Evolutionary conservation across 2,329 filamentous ascomycete genomes (phyloP), one percentile per base, ranked within the genome.

Genomic region (Xylariales sp.): DNA sequence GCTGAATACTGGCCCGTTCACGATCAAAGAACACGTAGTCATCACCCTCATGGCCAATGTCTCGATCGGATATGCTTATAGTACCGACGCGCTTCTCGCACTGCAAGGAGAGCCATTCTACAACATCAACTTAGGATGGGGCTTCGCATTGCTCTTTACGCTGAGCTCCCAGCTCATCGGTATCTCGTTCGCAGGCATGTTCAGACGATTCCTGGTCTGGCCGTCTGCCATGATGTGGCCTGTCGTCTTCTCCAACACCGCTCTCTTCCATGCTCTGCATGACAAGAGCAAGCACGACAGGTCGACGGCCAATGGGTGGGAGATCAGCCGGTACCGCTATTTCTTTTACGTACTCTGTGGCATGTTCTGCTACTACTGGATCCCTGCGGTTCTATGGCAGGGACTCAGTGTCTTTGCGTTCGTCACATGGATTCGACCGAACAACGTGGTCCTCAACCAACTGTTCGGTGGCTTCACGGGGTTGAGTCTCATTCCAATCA

Each of bases 171-270:
- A 76, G 48, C 51, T 73, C n/a, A 68, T 76, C 40, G 74, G 75
- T 1, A 74, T 76, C 31, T 69, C 70, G 3, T 55, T 77, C 20
- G 73, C 74, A 1, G 73, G 73, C 3, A 58, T 76, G 44, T 66
- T 65, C 25, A 59, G 69, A 10, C 61, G 66, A n/a, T 75, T 69
- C 51, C 61, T 76, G 8, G 53, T 69, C n/a, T 61, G 54, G 44
- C 73, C 69, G 7, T 64, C 73, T 3, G 63, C 69, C 1, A 74
- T 75, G 71, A 62, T 74, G 31, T 76, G 71, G 70, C 71, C 71
- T 0, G 61, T 56, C 33, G 66, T 70, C 12, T 63, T 71, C 41
- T 69, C 65, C 3, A 74, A 68, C 46, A 69, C 67, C 0, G 65
- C 68, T 0, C 60, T 78, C 6, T 67, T 78, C 46, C 60, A 67